Evolutionary conservation across 345 rosid species (phyloP).

Genomic region (Salix viminalis): DNA sequence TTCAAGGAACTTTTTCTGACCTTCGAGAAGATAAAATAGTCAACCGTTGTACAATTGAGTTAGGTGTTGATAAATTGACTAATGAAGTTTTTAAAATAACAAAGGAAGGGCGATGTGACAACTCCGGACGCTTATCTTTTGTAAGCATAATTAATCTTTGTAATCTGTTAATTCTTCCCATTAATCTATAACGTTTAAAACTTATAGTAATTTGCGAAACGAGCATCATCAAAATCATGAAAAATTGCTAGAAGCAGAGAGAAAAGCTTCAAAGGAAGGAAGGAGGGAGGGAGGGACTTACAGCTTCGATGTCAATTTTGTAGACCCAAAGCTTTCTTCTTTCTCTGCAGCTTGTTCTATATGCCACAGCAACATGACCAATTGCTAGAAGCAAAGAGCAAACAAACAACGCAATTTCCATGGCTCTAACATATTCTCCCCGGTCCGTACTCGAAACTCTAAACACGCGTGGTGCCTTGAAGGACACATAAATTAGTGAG

Average conservation of each 20-base stretch:
- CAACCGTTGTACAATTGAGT: not conserved
- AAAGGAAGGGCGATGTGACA: not conserved
- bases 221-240: not conserved
- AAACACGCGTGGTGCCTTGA: conserved; percentile 74
- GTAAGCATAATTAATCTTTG: not conserved
- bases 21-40: conserved; percentile 20
- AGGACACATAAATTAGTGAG: conserved; percentile 62
- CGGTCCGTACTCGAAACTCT: conserved; percentile 31
- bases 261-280: too few relatives aligned
- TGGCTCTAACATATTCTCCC: conserved; percentile 44
- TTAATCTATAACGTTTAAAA: not conserved
- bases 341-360: conserved; percentile 84
- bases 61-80: conserved; percentile 2
- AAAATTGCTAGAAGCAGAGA: too few relatives aligned
- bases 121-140: not conserved
- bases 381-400: conserved; percentile 62
- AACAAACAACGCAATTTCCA: conserved; percentile 65
- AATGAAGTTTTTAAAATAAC: not conserved
- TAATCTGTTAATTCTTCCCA: not conserved
- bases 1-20: conserved; percentile 16
- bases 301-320: conserved; percentile 96
- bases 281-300: conserved; percentile 33
- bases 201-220: not conserved
- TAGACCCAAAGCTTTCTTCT: conserved; percentile 86
- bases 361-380: conserved; percentile 69